Conservation (phyloP, 352 stramenopile species). For the Blastocystis sp. region DNA sequence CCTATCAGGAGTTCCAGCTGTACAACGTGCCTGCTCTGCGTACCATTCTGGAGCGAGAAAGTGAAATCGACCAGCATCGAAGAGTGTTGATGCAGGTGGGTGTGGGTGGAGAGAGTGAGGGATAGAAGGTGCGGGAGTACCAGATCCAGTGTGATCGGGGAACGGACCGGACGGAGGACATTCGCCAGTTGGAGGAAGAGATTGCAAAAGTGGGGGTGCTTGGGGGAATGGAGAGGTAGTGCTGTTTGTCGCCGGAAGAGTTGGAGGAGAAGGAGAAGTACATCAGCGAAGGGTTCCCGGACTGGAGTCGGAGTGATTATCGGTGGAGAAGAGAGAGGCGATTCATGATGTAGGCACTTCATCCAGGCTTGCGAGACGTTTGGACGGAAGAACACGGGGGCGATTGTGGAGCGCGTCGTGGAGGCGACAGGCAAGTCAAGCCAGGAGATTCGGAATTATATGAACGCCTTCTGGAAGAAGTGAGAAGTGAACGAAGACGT, state of each 20-base stretch:
- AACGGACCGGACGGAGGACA: neutral
- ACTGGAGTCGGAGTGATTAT: slow-evolving; percentile 47
- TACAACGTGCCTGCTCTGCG: neutral
- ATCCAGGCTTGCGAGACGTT: slow-evolving; percentile 33
- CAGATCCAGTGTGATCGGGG: neutral
- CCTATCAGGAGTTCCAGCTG: slow-evolving; percentile 48
- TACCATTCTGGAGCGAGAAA: slow-evolving; percentile 18
- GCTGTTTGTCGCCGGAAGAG: slow-evolving; percentile 39
- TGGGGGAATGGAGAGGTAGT: neutral
- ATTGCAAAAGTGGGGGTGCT: neutral
- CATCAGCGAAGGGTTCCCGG: slow-evolving; percentile 36
- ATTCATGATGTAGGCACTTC: neutral
- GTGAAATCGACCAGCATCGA: neutral
- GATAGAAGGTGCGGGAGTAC: neutral
- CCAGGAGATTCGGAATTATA: neutral
- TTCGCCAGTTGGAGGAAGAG: neutral
- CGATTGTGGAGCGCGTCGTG: slow-evolving; percentile 8
- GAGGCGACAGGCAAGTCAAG: neutral
- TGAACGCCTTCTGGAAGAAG: slow-evolving; percentile 36
- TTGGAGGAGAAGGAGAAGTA: neutral
- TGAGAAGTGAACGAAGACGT: neutral
- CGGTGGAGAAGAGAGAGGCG: neutral
- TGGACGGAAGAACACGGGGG: neutral
- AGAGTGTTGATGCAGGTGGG: neutral
- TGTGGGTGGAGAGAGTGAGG: neutral